phyloP scores from a whole-genome alignment of 164 flowering plant genomes.

The Kalanchoe fedtschenkoi region DNA sequence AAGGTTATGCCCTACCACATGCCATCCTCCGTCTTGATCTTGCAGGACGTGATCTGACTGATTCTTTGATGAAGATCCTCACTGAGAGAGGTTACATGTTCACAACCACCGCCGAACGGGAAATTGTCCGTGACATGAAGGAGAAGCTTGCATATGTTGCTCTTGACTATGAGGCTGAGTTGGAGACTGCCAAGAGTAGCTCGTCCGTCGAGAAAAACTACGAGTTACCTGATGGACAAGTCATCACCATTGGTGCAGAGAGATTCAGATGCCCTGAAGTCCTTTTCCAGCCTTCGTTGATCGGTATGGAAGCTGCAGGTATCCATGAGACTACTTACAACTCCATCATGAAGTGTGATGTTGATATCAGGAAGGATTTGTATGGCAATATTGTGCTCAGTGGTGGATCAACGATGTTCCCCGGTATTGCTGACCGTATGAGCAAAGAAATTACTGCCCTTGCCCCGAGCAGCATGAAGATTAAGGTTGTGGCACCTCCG shows the following conservation, averaged over 20 bases:
- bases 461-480: neutral
- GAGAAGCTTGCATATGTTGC: neutral
- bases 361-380: neutral
- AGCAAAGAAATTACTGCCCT: neutral
- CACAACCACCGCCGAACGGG: neutral
- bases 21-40: neutral
- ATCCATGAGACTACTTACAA: neutral
- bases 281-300: neutral
- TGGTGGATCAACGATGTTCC: neutral
- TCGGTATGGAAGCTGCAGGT: conserved; percentile 1
- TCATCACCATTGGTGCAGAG: neutral
- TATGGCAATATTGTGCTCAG: neutral
- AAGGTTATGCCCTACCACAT: neutral
- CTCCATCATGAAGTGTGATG: neutral
- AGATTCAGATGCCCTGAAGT: neutral
- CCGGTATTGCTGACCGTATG: neutral
- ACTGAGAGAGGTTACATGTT: neutral
- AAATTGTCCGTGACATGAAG: neutral
- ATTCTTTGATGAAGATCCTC: neutral
- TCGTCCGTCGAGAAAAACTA: neutral
- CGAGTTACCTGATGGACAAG: neutral
- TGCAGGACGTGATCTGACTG: neutral
- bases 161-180: neutral
- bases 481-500: neutral
- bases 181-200: neutral